Evolutionary conservation across 2,329 filamentous ascomycete species (phyloP).

Genomic region (Sarocladium brachiariae): DNA sequence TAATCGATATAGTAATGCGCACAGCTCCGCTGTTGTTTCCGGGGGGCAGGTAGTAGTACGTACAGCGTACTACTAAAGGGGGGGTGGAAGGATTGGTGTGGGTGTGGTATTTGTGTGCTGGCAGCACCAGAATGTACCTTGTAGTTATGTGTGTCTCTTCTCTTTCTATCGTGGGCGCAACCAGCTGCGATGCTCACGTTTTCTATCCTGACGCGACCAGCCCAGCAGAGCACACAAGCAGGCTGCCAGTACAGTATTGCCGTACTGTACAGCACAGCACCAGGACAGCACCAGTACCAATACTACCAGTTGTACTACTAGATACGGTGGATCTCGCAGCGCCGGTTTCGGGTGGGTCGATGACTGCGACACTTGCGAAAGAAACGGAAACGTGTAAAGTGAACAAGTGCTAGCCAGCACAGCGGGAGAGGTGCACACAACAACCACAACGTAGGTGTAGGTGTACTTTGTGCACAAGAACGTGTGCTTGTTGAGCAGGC

Average conservation of each 20-base stretch:
- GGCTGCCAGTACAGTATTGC: no score
- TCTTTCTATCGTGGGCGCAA: background rate
- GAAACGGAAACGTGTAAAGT: background rate
- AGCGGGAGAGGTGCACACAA: background rate
- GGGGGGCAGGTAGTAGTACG: background rate
- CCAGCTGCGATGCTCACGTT: background rate
- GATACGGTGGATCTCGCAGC: slow-evolving; percentile 2
- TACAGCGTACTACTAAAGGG: background rate
- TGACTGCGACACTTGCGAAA: background rate
- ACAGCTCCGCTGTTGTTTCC: slow-evolving; percentile 7
- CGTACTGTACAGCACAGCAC: no score
- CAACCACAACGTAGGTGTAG: no score
- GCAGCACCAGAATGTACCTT: background rate
- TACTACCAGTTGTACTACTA: no score
- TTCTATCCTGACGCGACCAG: background rate
- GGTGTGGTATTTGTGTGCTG: background rate
- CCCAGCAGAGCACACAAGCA: background rate
- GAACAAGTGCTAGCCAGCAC: background rate
- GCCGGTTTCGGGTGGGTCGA: background rate
- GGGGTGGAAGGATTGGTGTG: background rate
- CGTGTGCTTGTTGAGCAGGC: no score
- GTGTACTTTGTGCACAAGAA: no score
- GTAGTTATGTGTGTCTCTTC: no score
- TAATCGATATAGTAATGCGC: slow-evolving; percentile 7
- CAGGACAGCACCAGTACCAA: no score